phyloP scores from a whole-genome alignment of 441 rosid genomes.

The Adansonia madagascariensis region DNA sequence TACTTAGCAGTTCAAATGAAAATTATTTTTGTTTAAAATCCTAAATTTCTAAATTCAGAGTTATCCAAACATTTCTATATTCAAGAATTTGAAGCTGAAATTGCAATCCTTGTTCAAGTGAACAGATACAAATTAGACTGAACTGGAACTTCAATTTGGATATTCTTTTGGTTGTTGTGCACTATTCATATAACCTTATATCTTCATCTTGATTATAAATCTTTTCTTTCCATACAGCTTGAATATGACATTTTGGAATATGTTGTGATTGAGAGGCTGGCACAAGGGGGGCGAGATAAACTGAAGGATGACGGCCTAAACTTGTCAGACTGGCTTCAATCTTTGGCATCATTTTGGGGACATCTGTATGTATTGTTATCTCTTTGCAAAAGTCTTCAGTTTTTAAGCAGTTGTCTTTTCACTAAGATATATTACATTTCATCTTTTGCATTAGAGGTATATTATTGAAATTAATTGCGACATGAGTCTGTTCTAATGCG shows the following conservation, averaged over 20 bases:
- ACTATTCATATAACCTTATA: not conserved
- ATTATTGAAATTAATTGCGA: not conserved
- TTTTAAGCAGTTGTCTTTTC: constrained; percentile 3
- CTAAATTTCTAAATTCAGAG: not conserved
- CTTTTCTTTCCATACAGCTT: constrained; percentile 59
- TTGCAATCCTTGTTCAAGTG: not conserved
- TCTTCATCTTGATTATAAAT: constrained; percentile 22
- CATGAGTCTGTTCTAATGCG: not conserved
- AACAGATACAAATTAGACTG: not conserved
- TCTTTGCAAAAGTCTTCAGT: constrained; percentile 26
- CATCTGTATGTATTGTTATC: constrained; percentile 85
- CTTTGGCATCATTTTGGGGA: constrained; percentile 99
- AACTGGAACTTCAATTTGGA: not conserved
- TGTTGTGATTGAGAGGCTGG: constrained; percentile 98
- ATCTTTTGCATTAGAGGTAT: constrained; percentile 12
- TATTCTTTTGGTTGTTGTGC: not conserved
- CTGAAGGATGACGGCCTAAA: constrained; percentile 99
- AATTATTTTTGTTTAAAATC: constrained; percentile 7
- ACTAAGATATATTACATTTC: constrained; percentile 14
- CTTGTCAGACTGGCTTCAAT: constrained; percentile 99
- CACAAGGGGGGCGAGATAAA: constrained; percentile 96
- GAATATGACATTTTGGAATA: constrained; percentile 98
- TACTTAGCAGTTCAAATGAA: not conserved
- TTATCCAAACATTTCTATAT: not conserved
- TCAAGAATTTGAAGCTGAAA: not conserved